Base-by-base conservation (phyloP, 768 basidiomycete genomes). In the Phylloporus rhodoxanthus region DNA sequence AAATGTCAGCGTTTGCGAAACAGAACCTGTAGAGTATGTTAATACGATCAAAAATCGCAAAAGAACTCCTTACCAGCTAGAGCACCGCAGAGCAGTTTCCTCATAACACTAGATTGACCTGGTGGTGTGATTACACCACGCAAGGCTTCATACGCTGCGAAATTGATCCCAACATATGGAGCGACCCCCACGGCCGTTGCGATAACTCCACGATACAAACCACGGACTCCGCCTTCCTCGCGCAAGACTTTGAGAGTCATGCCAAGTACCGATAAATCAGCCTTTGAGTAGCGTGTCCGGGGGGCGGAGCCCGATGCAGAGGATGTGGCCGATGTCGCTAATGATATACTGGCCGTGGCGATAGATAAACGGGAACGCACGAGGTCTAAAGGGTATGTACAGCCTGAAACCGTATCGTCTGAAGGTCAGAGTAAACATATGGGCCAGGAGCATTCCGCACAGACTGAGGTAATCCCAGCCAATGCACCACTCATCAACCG, bases 1-100 rank as follows among this genome's bases (percentile, higher is more conserved):
- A 66, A 95, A 97, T 5, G 94, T 97, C 58, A 97, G 68, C 43
- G 92, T 91, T 67, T 97, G 91, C 11, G 92, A 93, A 56, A 95
- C 85, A 21, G 85, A 82, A n/a, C 91, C 91, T 80, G 69, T 25
- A 21, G 47, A 20, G 21, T 9, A 37, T 52, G 5, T 43, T 57
- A 54, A 47, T 21, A 47, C 32, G 9, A 36, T 19, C 42, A 19
- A n/a, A 26, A 45, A 56, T 21, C 45, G 45, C 40, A 10, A 47
- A 45, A 25, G 8, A 20, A 26, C 17, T 34, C 34, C 74, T 54
- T 68, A 80, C 90, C 91, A 14, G 91, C 91, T 53, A 94, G 68
- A 28, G 90, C 93, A 32, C 94, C 95, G 55, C 92, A 96, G 1
- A 71, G 57, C 65, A 96, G 66, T 68, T 95, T 94, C 57, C 87